Evolutionary conservation across 306 rosid genomes (phyloP).

Genomic region (Prunus mongolica): DNA sequence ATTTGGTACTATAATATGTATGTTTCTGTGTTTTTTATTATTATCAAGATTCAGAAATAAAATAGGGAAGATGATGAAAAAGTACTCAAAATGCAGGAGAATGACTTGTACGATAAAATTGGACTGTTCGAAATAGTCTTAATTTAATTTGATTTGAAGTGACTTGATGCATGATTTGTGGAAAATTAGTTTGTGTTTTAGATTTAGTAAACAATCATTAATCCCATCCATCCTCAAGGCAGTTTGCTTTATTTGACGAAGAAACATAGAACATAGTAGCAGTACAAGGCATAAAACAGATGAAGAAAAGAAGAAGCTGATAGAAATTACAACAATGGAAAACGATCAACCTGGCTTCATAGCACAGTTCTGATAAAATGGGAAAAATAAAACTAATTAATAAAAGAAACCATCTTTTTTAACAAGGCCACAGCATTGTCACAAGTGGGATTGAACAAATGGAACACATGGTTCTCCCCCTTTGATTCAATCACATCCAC

Average conservation of each 20-base stretch:
- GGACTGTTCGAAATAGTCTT: background rate
- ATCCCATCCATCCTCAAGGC: background rate
- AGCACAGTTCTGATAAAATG: no score
- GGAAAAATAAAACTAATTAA: background rate
- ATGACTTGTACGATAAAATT: background rate
- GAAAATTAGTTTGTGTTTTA: no score
- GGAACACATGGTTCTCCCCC: constrained; percentile 18
- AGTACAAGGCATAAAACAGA: background rate
- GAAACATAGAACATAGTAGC: background rate
- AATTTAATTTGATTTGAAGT: no score
- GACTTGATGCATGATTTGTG: no score
- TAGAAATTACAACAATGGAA: background rate
- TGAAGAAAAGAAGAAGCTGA: background rate
- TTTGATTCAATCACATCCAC: constrained; percentile 14
- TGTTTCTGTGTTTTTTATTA: no score
- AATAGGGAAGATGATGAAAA: no score
- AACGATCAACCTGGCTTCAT: background rate
- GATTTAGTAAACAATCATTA: no score
- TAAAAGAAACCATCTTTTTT: background rate
- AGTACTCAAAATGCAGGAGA: background rate
- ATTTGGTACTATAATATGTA: no score
- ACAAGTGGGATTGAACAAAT: background rate
- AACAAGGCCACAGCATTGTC: constrained; percentile 11
- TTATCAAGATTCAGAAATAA: no score
- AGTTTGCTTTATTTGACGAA: background rate